Conservation (phyloP, 768 basidiomycete genomes). For the Kwoniella sp. region DNA sequence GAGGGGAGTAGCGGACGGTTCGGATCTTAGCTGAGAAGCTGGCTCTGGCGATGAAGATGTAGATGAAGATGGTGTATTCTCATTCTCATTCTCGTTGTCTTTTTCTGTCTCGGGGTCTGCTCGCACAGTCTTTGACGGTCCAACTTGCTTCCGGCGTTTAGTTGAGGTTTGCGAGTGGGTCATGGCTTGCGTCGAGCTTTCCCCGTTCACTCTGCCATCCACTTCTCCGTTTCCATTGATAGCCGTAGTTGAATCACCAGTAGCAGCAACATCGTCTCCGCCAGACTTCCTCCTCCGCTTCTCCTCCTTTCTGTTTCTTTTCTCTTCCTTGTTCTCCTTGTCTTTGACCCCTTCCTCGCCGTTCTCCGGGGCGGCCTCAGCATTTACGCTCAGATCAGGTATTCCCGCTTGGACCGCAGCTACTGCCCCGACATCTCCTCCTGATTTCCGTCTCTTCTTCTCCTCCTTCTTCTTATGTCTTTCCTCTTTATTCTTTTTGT, state of each 20-base stretch:
- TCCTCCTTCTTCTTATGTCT: background rate
- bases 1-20: background rate
- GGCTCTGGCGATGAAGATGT: background rate
- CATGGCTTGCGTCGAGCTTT: background rate
- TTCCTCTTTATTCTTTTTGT: background rate
- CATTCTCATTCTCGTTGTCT: background rate
- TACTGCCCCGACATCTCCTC: too few relatives aligned
- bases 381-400: too few relatives aligned
- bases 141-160: background rate
- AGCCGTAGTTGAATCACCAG: background rate
- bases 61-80: too few relatives aligned
- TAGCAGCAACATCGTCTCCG: background rate
- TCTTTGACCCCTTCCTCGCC: background rate
- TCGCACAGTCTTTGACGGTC: background rate
- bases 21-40: background rate
- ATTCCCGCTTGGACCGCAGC: background rate
- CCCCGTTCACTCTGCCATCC: background rate
- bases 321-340: slow-evolving; percentile 11
- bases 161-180: background rate
- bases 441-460: background rate
- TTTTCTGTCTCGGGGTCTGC: background rate
- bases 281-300: slow-evolving; percentile 6
- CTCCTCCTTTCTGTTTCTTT: slow-evolving; percentile 3
- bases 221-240: background rate
- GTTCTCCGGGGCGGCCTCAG: too few relatives aligned